Conservation (phyloP, 495 filamentous ascomycete species). For the Aspergillus diversus region DNA sequence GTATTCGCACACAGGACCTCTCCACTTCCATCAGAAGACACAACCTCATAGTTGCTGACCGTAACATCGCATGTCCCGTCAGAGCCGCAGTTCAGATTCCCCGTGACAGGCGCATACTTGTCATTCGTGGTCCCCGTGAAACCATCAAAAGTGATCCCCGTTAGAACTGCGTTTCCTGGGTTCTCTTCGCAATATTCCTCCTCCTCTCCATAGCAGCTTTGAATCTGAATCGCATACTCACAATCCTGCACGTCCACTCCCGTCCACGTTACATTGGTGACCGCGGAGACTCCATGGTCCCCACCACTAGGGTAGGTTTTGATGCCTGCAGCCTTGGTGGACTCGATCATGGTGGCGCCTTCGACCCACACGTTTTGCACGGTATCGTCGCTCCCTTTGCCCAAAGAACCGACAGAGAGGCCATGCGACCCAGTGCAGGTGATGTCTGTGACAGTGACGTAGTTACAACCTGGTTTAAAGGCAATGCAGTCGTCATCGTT, state of each 20-base stretch:
- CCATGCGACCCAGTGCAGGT: conserved; percentile 48
- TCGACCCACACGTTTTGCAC: conserved; percentile 46
- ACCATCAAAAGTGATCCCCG: conserved; percentile 37
- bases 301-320: conserved; percentile 45
- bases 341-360: conserved; percentile 43
- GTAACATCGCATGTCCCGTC: conserved; percentile 42
- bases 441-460: conserved; percentile 40
- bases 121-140: conserved; percentile 45
- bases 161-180: conserved; percentile 40
- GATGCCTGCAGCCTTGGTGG: conserved; percentile 48
- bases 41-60: conserved; percentile 37
- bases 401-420: conserved; percentile 44
- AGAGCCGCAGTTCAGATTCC: conserved; percentile 44
- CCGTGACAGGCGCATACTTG: conserved; percentile 40
- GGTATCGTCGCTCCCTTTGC: conserved; percentile 30
- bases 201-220: conserved; percentile 50
- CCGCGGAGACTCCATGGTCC: conserved; percentile 25
- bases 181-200: conserved; percentile 40
- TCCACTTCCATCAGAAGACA: conserved; percentile 35
- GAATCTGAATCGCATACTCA: conserved; percentile 52
- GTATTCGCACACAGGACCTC: conserved; percentile 48
- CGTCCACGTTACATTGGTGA: conserved; percentile 49
- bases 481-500: conserved; percentile 54
- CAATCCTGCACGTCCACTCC: conserved; percentile 40
- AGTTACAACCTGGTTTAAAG: conserved; percentile 46